These are phyloP conservation scores for Purshia tridentata DNA, from an alignment of 306 rosid species.

Conservation along the genomic window DNA sequence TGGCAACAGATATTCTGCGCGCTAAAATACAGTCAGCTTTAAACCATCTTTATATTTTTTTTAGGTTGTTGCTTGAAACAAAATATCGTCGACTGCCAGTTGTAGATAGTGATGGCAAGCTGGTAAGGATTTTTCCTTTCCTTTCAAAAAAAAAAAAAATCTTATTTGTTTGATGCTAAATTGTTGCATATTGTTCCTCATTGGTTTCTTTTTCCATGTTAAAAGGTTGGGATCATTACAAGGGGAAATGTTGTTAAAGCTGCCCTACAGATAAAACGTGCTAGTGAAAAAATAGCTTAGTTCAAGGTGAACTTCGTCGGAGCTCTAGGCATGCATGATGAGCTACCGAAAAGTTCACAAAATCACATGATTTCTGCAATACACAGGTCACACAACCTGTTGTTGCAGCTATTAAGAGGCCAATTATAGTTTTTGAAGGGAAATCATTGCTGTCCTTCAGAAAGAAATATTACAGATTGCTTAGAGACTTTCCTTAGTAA, in stretches of 20 bases:
- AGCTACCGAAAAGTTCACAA: neutral
- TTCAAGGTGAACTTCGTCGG: slow-evolving; percentile 7
- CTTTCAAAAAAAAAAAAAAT: too few species aligned
- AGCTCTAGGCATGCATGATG: slow-evolving; percentile 10
- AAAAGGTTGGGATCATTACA: slow-evolving; percentile 83
- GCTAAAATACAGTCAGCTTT: neutral
- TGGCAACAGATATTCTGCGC: neutral
- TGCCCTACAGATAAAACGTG: slow-evolving; percentile 76
- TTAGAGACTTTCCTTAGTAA: slow-evolving; percentile 6
- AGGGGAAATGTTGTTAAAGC: slow-evolving; percentile 91
- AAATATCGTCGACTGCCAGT: slow-evolving; percentile 87
- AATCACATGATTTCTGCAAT: slow-evolving; percentile 16
- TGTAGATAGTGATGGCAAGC: slow-evolving; percentile 71
- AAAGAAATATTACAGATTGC: slow-evolving; percentile 21
- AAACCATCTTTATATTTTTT: slow-evolving; percentile 17
- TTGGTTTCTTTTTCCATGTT: slow-evolving; percentile 29
- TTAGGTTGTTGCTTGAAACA: slow-evolving; percentile 88
- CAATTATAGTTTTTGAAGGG: neutral
- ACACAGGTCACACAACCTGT: neutral
- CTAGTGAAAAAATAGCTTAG: slow-evolving; percentile 31
- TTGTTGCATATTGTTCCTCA: slow-evolving; percentile 23
- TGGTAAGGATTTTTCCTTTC: slow-evolving; percentile 47
- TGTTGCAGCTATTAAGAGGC: slow-evolving; percentile 24
- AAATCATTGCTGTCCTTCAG: slow-evolving; percentile 19
- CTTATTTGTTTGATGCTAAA: slow-evolving; percentile 17